A percentile compares a stretch with the other conserved stretches of the same genome.
Evolutionary conservation across 345 rosid genomes (phyloP).

Genomic region (Eucalyptus erythrocorys): DNA sequence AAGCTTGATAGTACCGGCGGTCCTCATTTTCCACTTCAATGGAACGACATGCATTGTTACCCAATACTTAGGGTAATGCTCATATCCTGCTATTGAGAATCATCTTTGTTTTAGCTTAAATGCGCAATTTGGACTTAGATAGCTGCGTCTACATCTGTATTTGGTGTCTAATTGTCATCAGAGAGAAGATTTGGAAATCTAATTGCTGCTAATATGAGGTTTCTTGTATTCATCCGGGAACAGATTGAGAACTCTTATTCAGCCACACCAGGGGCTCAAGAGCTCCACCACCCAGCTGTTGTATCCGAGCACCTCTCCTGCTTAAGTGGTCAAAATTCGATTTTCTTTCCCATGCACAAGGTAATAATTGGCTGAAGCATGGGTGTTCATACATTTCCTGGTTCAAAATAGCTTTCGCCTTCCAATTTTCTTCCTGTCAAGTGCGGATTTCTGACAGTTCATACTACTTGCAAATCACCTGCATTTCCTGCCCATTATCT

Average conservation of each 20-base stretch:
- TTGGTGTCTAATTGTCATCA: not conserved
- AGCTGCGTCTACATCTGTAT: not conserved
- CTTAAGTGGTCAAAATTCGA: constrained; percentile 13
- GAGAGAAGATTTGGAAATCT: not conserved
- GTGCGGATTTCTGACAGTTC: not conserved
- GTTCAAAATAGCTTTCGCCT: not conserved
- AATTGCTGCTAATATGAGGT: not conserved
- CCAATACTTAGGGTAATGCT: not conserved
- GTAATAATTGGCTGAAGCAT: constrained; percentile 6
- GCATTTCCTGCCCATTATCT: not conserved
- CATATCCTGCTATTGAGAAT: not conserved
- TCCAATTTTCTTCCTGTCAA: not conserved
- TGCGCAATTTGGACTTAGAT: not conserved
- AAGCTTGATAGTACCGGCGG: constrained; percentile 1
- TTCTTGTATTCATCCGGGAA: not conserved
- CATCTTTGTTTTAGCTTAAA: not conserved
- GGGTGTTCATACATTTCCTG: not conserved
- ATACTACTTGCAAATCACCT: not conserved
- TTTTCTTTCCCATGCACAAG: constrained; percentile 27
- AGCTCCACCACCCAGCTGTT: constrained; percentile 4
- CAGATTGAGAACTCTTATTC: constrained; percentile 22
- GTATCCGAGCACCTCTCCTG: constrained; percentile 13
- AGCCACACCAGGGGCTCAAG: constrained; percentile 3
- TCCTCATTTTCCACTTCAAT: not conserved
- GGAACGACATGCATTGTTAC: not conserved